A percentile compares a stretch with the other conserved stretches of the same genome.
Evolutionary conservation across 768 basidiomycete species (phyloP).

Genomic region (Auricularia heimuer): DNA sequence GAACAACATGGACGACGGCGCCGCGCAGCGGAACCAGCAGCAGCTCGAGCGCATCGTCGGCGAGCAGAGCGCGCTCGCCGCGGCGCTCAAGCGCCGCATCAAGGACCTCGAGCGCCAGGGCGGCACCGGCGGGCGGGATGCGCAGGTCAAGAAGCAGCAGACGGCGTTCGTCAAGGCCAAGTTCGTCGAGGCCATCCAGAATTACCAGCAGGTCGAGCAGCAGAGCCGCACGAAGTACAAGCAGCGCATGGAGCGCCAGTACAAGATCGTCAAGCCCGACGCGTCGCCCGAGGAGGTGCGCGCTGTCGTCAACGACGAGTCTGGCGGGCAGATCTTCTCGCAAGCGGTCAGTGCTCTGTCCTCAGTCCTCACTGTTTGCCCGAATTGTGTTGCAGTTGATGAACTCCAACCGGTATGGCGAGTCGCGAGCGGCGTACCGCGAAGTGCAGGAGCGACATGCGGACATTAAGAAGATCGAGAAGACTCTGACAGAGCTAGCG

Average conservation of each 20-base stretch:
- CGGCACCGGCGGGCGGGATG: slow-evolving; percentile 48
- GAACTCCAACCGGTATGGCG: slow-evolving; percentile 35
- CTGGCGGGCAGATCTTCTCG: slow-evolving; percentile 64
- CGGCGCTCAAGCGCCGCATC: slow-evolving; percentile 48
- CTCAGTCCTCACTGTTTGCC: not conserved
- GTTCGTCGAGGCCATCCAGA: slow-evolving; percentile 20
- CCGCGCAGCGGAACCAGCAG: slow-evolving; percentile 47
- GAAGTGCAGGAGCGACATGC: slow-evolving; percentile 40
- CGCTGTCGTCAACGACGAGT: slow-evolving; percentile 61
- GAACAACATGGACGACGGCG: slow-evolving; percentile 64
- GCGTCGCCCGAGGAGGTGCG: slow-evolving; percentile 74
- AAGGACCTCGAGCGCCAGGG: slow-evolving; percentile 51
- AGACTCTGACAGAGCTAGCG: slow-evolving; percentile 51
- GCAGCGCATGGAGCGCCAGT: slow-evolving; percentile 19
- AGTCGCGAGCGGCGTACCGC: slow-evolving; percentile 32
- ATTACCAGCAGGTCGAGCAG: slow-evolving; percentile 18
- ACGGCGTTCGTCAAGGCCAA: slow-evolving; percentile 27
- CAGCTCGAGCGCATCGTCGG: slow-evolving; percentile 49
- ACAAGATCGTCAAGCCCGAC: slow-evolving; percentile 29
- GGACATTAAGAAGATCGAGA: slow-evolving; percentile 39
- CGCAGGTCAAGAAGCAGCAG: slow-evolving; percentile 66
- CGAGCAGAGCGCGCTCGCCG: slow-evolving; percentile 51
- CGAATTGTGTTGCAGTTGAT: slow-evolving; percentile 41
- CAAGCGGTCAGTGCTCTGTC: slow-evolving; percentile 40
- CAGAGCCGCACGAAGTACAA: slow-evolving; percentile 14